Percentiles rank a stretch among this genome's conserved stretches.
Conservation (phyloP, 805 yeast genomes). For the Kazachstania taianensis region DNA sequence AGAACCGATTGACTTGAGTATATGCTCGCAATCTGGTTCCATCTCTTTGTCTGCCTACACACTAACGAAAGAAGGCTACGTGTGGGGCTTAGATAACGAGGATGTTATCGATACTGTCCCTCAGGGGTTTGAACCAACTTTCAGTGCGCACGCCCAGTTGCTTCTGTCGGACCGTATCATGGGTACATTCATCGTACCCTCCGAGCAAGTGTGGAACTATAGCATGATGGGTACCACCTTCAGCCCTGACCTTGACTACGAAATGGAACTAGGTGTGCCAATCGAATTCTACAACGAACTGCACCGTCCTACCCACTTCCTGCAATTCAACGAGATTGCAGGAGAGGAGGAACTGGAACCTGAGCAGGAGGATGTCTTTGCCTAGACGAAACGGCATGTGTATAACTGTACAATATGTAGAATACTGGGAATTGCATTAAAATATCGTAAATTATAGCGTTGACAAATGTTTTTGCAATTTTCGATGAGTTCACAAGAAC, state of each 20-base stretch:
- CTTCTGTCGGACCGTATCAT: conserved; percentile 61
- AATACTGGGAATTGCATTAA: too few species aligned
- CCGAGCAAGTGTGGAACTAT: conserved; percentile 80
- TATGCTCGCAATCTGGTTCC: conserved; percentile 75
- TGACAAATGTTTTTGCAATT: too few species aligned
- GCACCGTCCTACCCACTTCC: conserved; percentile 85
- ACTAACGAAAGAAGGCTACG: conserved; percentile 52
- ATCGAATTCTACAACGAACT: conserved; percentile 70
- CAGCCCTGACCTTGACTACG: conserved; percentile 50
- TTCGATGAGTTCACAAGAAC: conserved; percentile 1
- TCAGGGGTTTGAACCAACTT: conserved; percentile 53
- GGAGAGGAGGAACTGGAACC: conserved; percentile 48
- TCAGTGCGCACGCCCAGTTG: conserved; percentile 55
- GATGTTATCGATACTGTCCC: conserved; percentile 49
- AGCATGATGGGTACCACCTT: conserved; percentile 81
- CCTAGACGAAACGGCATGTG: too few species aligned
- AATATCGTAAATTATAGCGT: too few species aligned
- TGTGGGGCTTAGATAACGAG: conserved; percentile 65
- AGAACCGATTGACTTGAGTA: conserved; percentile 47
- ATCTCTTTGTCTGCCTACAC: conserved; percentile 62
- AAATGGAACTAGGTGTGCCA: conserved; percentile 69
- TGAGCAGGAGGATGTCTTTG: conserved; percentile 56
- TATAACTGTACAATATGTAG: too few species aligned
- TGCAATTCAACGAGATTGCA: conserved; percentile 59
- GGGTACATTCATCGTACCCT: conserved; percentile 84